Base-by-base conservation (phyloP, 805 yeast genomes). In the Saccharomycopsis javanensis region DNA sequence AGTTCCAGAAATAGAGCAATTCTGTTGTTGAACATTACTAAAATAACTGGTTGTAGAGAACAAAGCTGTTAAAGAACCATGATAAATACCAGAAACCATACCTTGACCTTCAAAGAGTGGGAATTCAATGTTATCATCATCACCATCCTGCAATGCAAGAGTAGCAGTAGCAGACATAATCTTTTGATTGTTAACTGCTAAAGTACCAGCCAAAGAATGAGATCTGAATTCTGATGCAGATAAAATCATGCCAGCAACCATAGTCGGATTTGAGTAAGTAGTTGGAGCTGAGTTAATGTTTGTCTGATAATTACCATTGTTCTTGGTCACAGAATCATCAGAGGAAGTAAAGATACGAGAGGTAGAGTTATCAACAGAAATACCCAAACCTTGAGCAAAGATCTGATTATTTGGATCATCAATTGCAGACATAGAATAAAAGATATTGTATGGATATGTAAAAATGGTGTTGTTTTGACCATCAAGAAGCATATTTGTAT, bases 51-150 rank as follows among this genome's bases (percentile, higher is more conserved):
- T 30, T 5, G 37, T 33, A 50, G 37, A 33, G 16, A 42, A 42
- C 28, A 42, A 42, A 25, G 86, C 79, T 10, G 76, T 75, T 25
- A 86, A 62, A 59, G 70, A 62, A 11, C 82, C 81, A 63, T 76
- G 68, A 63, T 77, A 77, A 33, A 81, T 65, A 33, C 77, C 81
- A 3, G 82, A 74, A 5, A 73, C 73, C 62, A 80, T 73, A 23
- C 85, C 86, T 81, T 80, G 78, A 55, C 86, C 86, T 65, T 78
- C 78, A 10, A 80, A 82, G 51, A 82, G 61, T 1, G 84, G 82
- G 53, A 79, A 61, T 31, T 74, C 73, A 15, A 84, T 70, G 25
- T 27, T 27, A 25, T 37, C 48, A n/a, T 1, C 1, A 28, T 10
- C 35, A 10, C 33, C 35, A 10, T 42, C 30, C 10, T 42, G 48